phyloP scores from a whole-genome alignment of 768 basidiomycete genomes.

The Termitomyces eurrhizus region DNA sequence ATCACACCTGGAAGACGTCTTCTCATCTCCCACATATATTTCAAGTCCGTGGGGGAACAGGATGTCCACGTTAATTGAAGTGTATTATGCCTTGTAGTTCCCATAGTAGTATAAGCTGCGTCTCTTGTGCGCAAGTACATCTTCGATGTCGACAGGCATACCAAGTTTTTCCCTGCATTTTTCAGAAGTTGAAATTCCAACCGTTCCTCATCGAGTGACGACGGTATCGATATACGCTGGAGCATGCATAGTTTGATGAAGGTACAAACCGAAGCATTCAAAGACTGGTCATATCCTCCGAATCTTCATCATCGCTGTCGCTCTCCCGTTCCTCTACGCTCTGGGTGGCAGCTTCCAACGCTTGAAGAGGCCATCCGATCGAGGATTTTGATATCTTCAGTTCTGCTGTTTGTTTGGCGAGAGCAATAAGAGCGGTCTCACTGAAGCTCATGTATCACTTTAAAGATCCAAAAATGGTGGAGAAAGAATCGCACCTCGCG shows the following conservation, averaged over 20 bases:
- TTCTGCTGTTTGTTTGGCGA: slow-evolving; percentile 40
- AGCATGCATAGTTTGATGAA: slow-evolving; percentile 3
- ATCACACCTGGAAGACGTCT: slow-evolving; percentile 6
- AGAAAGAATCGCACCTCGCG: slow-evolving; percentile 52
- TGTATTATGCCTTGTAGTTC: neutral
- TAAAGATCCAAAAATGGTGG: neutral
- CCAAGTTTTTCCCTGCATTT: neutral
- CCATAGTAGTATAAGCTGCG: neutral
- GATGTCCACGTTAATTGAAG: neutral
- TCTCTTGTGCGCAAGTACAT: neutral
- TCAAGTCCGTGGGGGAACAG: slow-evolving; percentile 7
- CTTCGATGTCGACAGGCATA: neutral
- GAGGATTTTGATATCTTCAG: slow-evolving; percentile 45
- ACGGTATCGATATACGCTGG: neutral
- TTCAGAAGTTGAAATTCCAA: neutral
- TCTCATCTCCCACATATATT: slow-evolving; percentile 1
- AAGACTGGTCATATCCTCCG: slow-evolving; percentile 9
- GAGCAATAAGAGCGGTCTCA: slow-evolving; percentile 45
- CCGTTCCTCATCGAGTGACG: neutral
- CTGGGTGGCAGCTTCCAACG: slow-evolving; percentile 55
- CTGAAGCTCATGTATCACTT: slow-evolving; percentile 31
- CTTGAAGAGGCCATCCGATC: slow-evolving; percentile 71
- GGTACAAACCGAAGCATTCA: neutral
- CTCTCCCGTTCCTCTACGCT: slow-evolving; percentile 31
- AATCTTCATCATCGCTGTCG: slow-evolving; percentile 73